Evolutionary conservation across 371 early-diverging fungal genomes (phyloP).

Genomic region (Blakeslea trispora): DNA sequence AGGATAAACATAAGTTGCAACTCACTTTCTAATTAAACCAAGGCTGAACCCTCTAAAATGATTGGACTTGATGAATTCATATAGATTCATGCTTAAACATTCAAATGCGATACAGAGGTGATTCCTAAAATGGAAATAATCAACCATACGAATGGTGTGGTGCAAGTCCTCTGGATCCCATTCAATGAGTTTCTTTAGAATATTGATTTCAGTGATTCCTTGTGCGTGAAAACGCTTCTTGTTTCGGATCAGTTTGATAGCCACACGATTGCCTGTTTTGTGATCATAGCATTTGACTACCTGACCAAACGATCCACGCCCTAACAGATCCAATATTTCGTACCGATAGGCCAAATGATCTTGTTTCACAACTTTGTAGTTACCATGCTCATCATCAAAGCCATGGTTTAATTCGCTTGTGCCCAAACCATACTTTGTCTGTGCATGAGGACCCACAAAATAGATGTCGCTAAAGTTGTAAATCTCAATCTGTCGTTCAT

Average conservation of each 20-base stretch:
- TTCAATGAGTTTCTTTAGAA: slow-evolving; percentile 63
- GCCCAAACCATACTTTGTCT: slow-evolving; percentile 52
- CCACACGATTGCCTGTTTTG: slow-evolving; percentile 68
- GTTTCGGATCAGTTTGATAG: slow-evolving; percentile 89
- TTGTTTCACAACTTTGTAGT: slow-evolving; percentile 70
- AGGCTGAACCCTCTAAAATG: slow-evolving; percentile 90
- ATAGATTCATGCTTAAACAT: slow-evolving; percentile 93
- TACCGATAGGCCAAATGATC: slow-evolving; percentile 86
- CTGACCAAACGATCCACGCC: slow-evolving; percentile 93
- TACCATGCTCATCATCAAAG: slow-evolving; percentile 86
- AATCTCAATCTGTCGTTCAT: slow-evolving; percentile 80
- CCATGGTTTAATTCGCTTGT: slow-evolving; percentile 60
- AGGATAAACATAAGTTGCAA: not conserved
- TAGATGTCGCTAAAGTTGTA: slow-evolving; percentile 74
- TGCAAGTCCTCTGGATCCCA: slow-evolving; percentile 84
- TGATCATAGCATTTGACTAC: slow-evolving; percentile 86
- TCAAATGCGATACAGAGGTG: slow-evolving; percentile 97
- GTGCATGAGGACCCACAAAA: slow-evolving; percentile 76
- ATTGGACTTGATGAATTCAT: slow-evolving; percentile 95
- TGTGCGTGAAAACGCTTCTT: slow-evolving; percentile 88
- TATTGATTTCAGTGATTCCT: slow-evolving; percentile 83
- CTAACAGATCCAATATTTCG: slow-evolving; percentile 77
- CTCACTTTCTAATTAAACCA: slow-evolving; percentile 72
- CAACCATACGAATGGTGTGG: slow-evolving; percentile 85
- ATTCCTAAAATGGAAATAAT: slow-evolving; percentile 89